Evolutionary conservation across 306 rosid genomes (phyloP).

Genomic region (Sindora glabra): DNA sequence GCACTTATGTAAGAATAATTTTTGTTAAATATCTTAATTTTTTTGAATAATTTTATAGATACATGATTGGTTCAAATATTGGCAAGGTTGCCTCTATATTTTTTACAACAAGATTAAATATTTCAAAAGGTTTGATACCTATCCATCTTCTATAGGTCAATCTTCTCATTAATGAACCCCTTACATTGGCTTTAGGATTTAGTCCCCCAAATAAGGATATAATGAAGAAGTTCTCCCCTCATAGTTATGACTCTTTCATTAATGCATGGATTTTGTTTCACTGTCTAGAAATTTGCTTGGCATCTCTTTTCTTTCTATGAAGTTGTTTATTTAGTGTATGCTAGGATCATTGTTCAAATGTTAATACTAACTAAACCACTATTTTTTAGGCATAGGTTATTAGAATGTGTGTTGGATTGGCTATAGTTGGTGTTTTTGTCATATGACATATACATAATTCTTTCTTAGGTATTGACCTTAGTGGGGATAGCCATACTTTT

Average conservation of each 20-base stretch:
- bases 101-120: slow-evolving; percentile 73
- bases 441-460: slow-evolving; percentile 81
- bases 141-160: slow-evolving; percentile 99
- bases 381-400: slow-evolving; percentile 51
- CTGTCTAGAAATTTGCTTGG: slow-evolving; percentile 51
- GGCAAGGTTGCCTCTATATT: slow-evolving; percentile 82
- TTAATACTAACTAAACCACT: too few relatives aligned
- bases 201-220: slow-evolving; percentile 87
- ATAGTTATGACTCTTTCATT: slow-evolving; percentile 70
- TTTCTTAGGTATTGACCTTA: slow-evolving; percentile 80
- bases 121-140: slow-evolving; percentile 94
- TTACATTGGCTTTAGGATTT: slow-evolving; percentile 93
- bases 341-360: not conserved
- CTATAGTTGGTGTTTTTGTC: slow-evolving; percentile 81
- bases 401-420: slow-evolving; percentile 73
- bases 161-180: slow-evolving; percentile 96
- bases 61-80: slow-evolving; percentile 83
- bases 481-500: slow-evolving; percentile 74
- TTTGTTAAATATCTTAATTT: not conserved
- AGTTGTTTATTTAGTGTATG: not conserved
- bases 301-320: not conserved
- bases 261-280: slow-evolving; percentile 87
- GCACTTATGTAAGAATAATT: not conserved
- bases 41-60: slow-evolving; percentile 36
- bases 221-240: slow-evolving; percentile 86